A percentile compares a stretch with the other conserved stretches of the same genome.
These are phyloP conservation scores for Plenodomus lindquistii DNA, from an alignment of 2,329 filamentous ascomycete genomes.

Conservation along the genomic window DNA sequence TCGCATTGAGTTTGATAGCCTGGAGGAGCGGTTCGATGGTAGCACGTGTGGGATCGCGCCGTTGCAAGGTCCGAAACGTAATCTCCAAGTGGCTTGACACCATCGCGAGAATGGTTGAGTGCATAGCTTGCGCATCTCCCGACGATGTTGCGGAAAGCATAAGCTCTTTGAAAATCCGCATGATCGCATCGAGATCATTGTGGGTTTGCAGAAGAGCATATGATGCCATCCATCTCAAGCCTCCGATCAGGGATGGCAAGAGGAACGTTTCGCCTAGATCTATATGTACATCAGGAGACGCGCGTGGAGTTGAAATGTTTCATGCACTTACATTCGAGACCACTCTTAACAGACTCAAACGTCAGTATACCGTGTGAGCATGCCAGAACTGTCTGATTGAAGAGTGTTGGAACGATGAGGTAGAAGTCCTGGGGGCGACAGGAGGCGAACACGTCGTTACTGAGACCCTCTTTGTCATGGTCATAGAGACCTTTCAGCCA, in stretches of 20 bases:
- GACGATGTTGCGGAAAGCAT: conserved; percentile 72
- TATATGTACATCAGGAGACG: conserved; percentile 33
- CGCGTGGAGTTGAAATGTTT: background rate
- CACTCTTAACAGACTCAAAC: conserved; percentile 72
- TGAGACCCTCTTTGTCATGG: conserved; percentile 66
- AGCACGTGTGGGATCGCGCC: conserved; percentile 67
- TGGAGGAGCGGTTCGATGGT: conserved; percentile 71
- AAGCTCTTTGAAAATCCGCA: conserved; percentile 73
- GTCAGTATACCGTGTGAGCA: conserved; percentile 67
- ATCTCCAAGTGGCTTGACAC: conserved; percentile 71
- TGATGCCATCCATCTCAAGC: conserved; percentile 70
- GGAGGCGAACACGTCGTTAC: conserved; percentile 79
- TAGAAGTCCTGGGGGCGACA: conserved; percentile 85
- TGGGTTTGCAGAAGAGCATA: conserved; percentile 69
- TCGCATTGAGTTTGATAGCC: conserved; percentile 63
- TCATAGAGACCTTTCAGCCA: conserved; percentile 82
- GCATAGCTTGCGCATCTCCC: conserved; percentile 71
- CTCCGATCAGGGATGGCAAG: conserved; percentile 75
- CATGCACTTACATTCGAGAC: conserved; percentile 68
- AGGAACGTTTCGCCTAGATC: conserved; percentile 79
- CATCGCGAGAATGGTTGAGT: conserved; percentile 71
- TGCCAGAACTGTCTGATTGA: conserved; percentile 74
- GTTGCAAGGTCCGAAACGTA: conserved; percentile 68
- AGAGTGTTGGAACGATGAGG: conserved; percentile 73
- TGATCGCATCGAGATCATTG: conserved; percentile 67